phyloP scores from a whole-genome alignment of 371 early-diverging fungal genomes.

The Choanephora cucurbitarum region DNA sequence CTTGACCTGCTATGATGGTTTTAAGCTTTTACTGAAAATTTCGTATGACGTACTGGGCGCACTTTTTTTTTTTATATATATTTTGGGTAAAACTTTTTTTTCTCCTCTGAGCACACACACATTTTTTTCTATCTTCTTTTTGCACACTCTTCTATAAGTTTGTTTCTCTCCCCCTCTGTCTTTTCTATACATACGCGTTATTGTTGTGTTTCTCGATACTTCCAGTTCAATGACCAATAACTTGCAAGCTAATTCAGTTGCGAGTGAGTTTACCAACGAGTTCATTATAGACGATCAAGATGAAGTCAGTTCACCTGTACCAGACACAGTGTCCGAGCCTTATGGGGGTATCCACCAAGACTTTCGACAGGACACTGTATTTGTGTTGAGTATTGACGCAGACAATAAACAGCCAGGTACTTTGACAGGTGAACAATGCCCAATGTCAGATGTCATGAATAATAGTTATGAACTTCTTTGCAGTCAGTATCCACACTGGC shows the following conservation, averaged over 20 bases:
- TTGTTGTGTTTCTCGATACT: too few species aligned
- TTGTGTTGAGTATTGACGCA: slow-evolving; percentile 24
- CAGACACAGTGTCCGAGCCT: slow-evolving; percentile 9
- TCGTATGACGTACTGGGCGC: too few species aligned
- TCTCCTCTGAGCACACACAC: too few species aligned
- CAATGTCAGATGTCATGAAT: slow-evolving; percentile 19
- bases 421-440: slow-evolving; percentile 32
- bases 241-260: slow-evolving; percentile 4
- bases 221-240: slow-evolving; percentile 7
- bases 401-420: slow-evolving; percentile 28
- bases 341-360: slow-evolving; percentile 24
- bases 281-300: slow-evolving; percentile 23
- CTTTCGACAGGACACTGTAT: slow-evolving; percentile 29
- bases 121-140: too few species aligned
- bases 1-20: too few species aligned
- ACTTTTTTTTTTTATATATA: too few species aligned
- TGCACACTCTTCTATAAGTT: too few species aligned
- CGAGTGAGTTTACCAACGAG: slow-evolving; percentile 13
- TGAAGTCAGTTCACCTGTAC: slow-evolving; percentile 20
- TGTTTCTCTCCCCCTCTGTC: too few species aligned
- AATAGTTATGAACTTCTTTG: slow-evolving; percentile 28
- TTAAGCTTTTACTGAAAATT: too few species aligned
- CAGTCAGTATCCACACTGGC: slow-evolving; percentile 34
- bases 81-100: too few species aligned
- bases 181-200: too few species aligned